Base-by-base conservation (phyloP, 257 asterid genomes). In the Cordia subcordata region DNA sequence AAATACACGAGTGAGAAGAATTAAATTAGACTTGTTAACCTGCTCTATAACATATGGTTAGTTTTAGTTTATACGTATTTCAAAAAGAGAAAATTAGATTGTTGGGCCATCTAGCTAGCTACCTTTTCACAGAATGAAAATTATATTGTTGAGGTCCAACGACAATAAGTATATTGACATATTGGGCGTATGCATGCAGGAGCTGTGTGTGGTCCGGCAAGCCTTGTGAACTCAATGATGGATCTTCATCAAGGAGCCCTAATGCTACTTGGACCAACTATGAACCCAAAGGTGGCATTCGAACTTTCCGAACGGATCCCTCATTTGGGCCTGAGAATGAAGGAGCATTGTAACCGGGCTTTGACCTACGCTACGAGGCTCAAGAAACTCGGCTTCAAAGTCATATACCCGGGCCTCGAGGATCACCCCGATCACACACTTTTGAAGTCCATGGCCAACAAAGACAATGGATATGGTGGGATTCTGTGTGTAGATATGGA, bases 191-290 rank as follows among this genome's bases (percentile, higher is more conserved):
- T 32, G 4, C 1, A 23, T 47, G 51, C 77, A 92, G 96, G 99
- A 4, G 96, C 96, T 3, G 83, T 88, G 1, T 92, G 99, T 51
- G 99, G 96, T 0, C 95, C 96, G 47, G 96, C 85, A 4, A 84
- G 75, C 63, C 80, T 92, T 5, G 82, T 92, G 71, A 86, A 92
- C 63, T 79, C 96, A 0, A 88, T 92, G 99, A 88, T 92, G 96
- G 96, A 92, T 55, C 86, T 89, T 53, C 96, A 80, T 4, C 95
- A 88, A 57, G 99, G 99, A 32, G 33, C 94, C 11, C 79, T 92
- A 2, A 88, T 92, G 99, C 80, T 92, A 5, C 64, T 92, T 17
- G 99, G 97, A 13, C 99, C 99, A 13, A 92, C 99, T 1, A 88
- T 92, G 99, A 88, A 92, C 65, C 81, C 99, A 0, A 92, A 92